Percentiles rank a stretch among this genome's conserved stretches.
Conservation (phyloP, 2,329 filamentous ascomycete genomes). For the Arthrobotrys iridis region DNA sequence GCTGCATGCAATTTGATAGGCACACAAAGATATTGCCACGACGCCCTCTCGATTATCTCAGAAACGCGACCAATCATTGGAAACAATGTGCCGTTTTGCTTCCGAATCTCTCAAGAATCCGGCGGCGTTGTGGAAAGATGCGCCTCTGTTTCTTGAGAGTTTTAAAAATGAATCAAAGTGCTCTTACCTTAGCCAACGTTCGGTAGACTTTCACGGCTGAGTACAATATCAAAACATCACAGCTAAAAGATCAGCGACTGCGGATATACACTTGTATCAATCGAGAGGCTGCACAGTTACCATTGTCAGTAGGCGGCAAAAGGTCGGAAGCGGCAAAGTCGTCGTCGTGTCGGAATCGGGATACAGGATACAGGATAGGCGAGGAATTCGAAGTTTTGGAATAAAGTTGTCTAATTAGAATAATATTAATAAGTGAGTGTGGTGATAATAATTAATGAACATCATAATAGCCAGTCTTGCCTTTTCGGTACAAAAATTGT, state of each 20-base stretch:
- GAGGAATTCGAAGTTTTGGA: conserved; percentile 13
- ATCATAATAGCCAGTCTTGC: neutral
- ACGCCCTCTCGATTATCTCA: conserved; percentile 7
- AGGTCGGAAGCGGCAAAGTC: neutral
- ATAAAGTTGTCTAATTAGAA: neutral
- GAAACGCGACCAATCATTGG: conserved; percentile 42
- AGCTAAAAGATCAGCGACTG: conserved; percentile 11
- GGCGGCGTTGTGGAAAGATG: conserved; percentile 9
- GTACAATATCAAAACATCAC: neutral
- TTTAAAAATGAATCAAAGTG: conserved; percentile 31
- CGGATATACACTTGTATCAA: conserved; percentile 6
- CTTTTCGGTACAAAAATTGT: neutral
- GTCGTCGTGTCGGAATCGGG: conserved; percentile 25
- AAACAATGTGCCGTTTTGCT: conserved; percentile 23
- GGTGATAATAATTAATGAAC: neutral
- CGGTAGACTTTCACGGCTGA: neutral
- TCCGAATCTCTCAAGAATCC: neutral
- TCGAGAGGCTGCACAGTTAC: conserved; percentile 15
- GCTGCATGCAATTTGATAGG: conserved; percentile 39
- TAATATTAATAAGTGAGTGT: neutral
- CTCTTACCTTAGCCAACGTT: conserved; percentile 34
- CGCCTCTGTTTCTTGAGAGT: conserved; percentile 28
- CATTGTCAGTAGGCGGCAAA: conserved; percentile 19
- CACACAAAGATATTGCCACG: conserved; percentile 21
- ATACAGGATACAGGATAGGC: conserved; percentile 38